Evolutionary conservation across 148 eudicot species (phyloP), one percentile per base, ranked within the genome.

Genomic region (Camellia japonica): DNA sequence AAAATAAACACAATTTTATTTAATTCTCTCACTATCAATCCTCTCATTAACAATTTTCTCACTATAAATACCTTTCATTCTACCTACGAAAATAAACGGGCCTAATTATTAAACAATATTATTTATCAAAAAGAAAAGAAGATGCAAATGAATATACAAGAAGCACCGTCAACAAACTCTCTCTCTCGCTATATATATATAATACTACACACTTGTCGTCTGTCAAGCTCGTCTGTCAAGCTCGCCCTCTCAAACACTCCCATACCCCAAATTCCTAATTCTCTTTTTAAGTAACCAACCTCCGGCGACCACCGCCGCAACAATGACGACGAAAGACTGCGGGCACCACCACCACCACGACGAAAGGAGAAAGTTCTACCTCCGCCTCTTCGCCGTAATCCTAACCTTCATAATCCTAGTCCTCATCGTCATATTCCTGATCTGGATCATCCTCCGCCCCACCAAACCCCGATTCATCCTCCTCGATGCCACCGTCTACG

Each of bases 381-480:
- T 80, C 9, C 82, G 74, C 4, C 4, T 84, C 3, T 8, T 78
- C 2, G 80, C 58, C 4, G 83, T 42, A 11, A 7, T 84, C 15
- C 59, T 86, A 8, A 49, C 73, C 75, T 73, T 83, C 3, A 69
- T 86, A 61, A 42, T 83, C 76, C n/a, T 85, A 13, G 74, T 86
- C 78, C 81, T 88, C 67, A 42, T 86, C 47, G 44, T 84, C 5
- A 71, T 88, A 38, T 79, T 88, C 78, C 80, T 88, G 5, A 47
- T 86, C 1, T 88, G 87, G 87, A 61, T 78, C 6, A 85, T 88
- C 83, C 87, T 88, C 8, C 90, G 89, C 0, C 90, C 90, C 0
- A 84, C 88, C 0, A 88, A 88, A 42, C 90, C 90, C 0, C 80
- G 76, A 0, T 86, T 88, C 78, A 68, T 84, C 69, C 90, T 86